Evolutionary conservation across 441 rosid species (phyloP).

Genomic region (Populus hybrid): DNA sequence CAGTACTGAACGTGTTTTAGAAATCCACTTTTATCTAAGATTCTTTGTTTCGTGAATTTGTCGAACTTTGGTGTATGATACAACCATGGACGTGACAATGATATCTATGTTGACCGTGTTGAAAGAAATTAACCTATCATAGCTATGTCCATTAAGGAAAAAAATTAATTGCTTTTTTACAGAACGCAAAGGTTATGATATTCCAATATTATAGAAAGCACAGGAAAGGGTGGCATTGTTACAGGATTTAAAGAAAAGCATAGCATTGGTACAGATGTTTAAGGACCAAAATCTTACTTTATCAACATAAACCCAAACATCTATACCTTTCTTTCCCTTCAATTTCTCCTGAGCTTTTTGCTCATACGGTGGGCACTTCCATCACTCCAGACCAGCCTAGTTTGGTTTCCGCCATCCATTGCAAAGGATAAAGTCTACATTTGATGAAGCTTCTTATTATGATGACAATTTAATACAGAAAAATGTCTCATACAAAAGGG

Average conservation of each 20-base stretch:
- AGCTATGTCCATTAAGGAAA: not conserved
- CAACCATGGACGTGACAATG: not conserved
- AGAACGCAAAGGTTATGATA: not conserved
- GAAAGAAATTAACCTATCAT: not conserved
- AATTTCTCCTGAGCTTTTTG: slow-evolving; percentile 31
- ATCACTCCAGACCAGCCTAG: slow-evolving; percentile 86
- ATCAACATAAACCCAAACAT: slow-evolving; percentile 3
- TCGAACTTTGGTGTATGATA: not conserved
- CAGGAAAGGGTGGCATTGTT: not conserved
- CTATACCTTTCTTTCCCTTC: not conserved
- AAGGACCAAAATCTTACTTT: slow-evolving; percentile 32
- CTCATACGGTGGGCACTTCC: slow-evolving; percentile 31
- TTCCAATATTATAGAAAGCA: not conserved
- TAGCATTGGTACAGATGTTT: slow-evolving; percentile 9
- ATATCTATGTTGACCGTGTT: not conserved
- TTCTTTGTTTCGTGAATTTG: not conserved
- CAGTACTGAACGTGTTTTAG: not conserved
- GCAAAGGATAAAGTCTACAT: slow-evolving; percentile 70
- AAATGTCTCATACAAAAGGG: not conserved
- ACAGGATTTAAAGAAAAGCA: not conserved
- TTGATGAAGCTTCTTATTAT: slow-evolving; percentile 4
- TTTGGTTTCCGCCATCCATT: slow-evolving; percentile 59
- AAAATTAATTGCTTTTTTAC: not conserved
- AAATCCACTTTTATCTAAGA: not conserved
- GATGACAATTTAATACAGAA: not conserved